A percentile compares a stretch with the other conserved stretches of the same genome.
Evolutionary conservation across 2,329 filamentous ascomycete species (phyloP).

Genomic region (Paraphaeosphaeria minitans): DNA sequence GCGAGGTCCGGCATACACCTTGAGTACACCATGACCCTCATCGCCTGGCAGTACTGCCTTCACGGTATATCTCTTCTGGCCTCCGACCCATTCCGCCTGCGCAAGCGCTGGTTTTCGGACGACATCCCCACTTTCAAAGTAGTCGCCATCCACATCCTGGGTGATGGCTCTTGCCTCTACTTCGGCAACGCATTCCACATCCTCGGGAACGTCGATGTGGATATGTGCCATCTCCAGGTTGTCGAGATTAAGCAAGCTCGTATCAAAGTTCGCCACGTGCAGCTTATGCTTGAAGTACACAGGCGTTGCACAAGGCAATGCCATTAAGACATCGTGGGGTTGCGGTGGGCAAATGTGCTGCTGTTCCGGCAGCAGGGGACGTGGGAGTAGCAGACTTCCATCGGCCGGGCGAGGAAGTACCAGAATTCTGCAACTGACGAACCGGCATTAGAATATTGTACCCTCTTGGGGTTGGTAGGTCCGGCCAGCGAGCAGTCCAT

Average conservation of each 20-base stretch:
- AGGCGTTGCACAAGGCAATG: constrained; percentile 83
- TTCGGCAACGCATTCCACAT: constrained; percentile 91
- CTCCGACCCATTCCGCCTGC: constrained; percentile 88
- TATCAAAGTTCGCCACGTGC: constrained; percentile 88
- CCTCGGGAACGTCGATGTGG: constrained; percentile 82
- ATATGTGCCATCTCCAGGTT: constrained; percentile 93
- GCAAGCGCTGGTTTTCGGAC: constrained; percentile 85
- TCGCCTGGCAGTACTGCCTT: constrained; percentile 92
- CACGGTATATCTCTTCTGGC: constrained; percentile 87
- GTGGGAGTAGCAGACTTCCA: constrained; percentile 94
- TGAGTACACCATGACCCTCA: constrained; percentile 84
- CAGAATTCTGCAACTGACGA: constrained; percentile 77
- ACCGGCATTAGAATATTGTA: constrained; percentile 74
- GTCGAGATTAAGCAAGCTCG: constrained; percentile 81
- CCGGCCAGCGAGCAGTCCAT: constrained; percentile 93
- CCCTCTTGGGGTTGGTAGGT: constrained; percentile 83
- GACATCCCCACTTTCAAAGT: constrained; percentile 88
- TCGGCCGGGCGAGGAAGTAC: constrained; percentile 91
- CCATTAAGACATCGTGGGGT: constrained; percentile 81
- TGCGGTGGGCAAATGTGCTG: constrained; percentile 93
- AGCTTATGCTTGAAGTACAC: constrained; percentile 84
- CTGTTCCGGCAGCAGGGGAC: constrained; percentile 85
- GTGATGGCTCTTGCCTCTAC: constrained; percentile 84
- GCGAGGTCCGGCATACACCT: constrained; percentile 90
- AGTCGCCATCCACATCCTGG: constrained; percentile 84